Evolutionary conservation across 2,329 filamentous ascomycete species (phyloP), one percentile per base, ranked within the genome.

Genomic region (Parascedosporium putredinis): DNA sequence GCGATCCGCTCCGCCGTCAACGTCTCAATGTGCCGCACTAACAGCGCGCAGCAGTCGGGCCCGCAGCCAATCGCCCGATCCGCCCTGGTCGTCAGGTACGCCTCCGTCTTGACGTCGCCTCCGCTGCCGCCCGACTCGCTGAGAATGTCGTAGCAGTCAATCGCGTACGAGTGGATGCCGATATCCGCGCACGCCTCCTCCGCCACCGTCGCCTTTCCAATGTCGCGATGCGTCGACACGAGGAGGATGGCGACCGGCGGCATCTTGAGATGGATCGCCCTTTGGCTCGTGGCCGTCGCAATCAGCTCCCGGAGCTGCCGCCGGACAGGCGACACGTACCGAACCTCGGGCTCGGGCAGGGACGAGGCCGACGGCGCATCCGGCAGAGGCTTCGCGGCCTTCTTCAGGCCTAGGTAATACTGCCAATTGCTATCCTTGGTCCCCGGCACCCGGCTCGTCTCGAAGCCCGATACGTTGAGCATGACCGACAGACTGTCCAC

Each of bases 71-170:
- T 82, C 6, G 89, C 93, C 52, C 93, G 79, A 53, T 95, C 93
- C 1, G 89, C 87, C 47, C 93, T 79, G 3, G 87, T 88, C 60
- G 93, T 86, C 14, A 98, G 70, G 56, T 95, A 86, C 1, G 87
- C 90, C 61, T 96, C 91, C 0, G 90, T 95, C 67, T 97, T 96
- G 24, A 95, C 86, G 61, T 98, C 93, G 50, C 86, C 84, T 7
- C 88, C 88, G 49, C 88, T 88, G 1, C 84, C 85, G 8, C 65
- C 64, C 12, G 88, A 88, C 63, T 97, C 91, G n/a, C 88, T 91
- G 4, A 95, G 73, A 38, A 98, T 88, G 58, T 98, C 93, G 59
- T 95, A 95, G 0, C 88, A 86, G 63, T 97, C 89, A 48, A 98
- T 86, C 1, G 79, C 68, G 62, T 95, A 97, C 0, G 83, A 86